These are phyloP conservation scores for Myrica gale DNA, from an alignment of 306 rosid genomes.

Conservation along the genomic window DNA sequence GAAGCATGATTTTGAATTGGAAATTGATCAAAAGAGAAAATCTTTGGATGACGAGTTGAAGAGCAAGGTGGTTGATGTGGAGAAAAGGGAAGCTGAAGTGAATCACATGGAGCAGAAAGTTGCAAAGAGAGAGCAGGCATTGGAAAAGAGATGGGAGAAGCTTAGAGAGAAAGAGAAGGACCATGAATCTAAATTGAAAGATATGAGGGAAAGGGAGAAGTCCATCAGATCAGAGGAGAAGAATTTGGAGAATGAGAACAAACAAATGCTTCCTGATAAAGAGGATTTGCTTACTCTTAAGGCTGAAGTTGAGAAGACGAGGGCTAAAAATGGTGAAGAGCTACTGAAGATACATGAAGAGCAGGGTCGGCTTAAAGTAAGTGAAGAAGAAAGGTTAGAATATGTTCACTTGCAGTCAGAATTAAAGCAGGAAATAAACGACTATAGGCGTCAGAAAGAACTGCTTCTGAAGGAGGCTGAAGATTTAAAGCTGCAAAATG, in stretches of 20 bases:
- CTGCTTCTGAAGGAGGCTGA: conserved; percentile 79
- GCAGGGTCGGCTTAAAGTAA: conserved; percentile 58
- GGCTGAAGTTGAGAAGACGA: conserved; percentile 69
- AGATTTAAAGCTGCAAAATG: conserved; percentile 82
- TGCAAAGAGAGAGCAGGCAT: conserved; percentile 73
- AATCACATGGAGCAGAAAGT: conserved; percentile 83
- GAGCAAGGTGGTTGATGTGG: conserved; percentile 61
- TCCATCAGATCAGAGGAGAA: conserved; percentile 64
- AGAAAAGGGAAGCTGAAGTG: conserved; percentile 83
- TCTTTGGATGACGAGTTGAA: conserved; percentile 70
- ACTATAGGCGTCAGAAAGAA: conserved; percentile 81
- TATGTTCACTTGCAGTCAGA: conserved; percentile 71
- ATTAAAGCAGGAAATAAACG: conserved; percentile 77
- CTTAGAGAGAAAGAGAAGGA: conserved; percentile 89
- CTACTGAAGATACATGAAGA: conserved; percentile 63
- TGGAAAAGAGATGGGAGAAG: conserved; percentile 81
- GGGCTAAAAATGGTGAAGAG: conserved; percentile 60
- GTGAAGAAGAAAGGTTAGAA: conserved; percentile 78
- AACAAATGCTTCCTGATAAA: conserved; percentile 51
- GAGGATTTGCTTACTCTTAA: conserved; percentile 61
- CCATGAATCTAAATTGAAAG: conserved; percentile 66
- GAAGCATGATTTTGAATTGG: conserved; percentile 73
- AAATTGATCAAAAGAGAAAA: conserved; percentile 70
- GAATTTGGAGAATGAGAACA: conserved; percentile 57
- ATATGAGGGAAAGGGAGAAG: conserved; percentile 73